Conservation (phyloP, 495 filamentous ascomycete genomes). For the Patellaria atrata region DNA sequence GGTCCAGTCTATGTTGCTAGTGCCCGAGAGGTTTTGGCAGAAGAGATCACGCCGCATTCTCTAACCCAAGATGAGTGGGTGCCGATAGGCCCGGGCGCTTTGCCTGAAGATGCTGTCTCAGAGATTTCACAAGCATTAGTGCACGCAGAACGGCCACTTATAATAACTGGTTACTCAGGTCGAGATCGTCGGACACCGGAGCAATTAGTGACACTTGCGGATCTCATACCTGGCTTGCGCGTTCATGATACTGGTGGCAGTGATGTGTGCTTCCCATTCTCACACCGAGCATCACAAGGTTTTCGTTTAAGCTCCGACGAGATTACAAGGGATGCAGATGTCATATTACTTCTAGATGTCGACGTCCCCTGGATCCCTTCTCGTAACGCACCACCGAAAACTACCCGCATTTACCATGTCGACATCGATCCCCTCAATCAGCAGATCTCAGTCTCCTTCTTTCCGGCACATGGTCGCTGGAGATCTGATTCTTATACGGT, state of each 20-base stretch:
- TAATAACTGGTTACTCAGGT: conserved; percentile 16
- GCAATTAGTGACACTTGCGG: conserved; percentile 9
- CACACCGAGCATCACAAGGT: conserved; percentile 10
- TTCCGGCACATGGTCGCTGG: conserved; percentile 26
- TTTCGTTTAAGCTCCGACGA: conserved; percentile 7
- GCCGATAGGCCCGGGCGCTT: conserved; percentile 8
- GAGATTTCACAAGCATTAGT: conserved; percentile 10
- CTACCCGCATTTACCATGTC: conserved; percentile 62
- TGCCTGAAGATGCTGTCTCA: conserved; percentile 8
- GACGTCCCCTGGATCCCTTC: conserved; percentile 61
- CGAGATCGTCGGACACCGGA: conserved; percentile 8
- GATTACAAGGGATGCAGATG: conserved; percentile 13
- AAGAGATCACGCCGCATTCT: conserved; percentile 10
- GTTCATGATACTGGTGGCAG: conserved; percentile 15
- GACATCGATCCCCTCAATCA: conserved; percentile 80
- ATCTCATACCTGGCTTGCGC: conserved; percentile 11
- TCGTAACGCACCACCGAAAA: conserved; percentile 37
- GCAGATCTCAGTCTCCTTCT: conserved; percentile 55
- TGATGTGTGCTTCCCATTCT: conserved; percentile 15
- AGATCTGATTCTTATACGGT: conserved; percentile 28
- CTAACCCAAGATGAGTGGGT: conserved; percentile 9
- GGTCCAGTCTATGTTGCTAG: conserved; percentile 14
- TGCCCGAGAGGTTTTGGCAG: conserved; percentile 11
- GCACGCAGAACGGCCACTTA: conserved; percentile 10
- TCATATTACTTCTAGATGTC: conserved; percentile 19